A percentile compares a stretch with the other conserved stretches of the same genome.
Conservation (phyloP, 2,329 filamentous ascomycete species). For the Hypomyces rosellus region DNA sequence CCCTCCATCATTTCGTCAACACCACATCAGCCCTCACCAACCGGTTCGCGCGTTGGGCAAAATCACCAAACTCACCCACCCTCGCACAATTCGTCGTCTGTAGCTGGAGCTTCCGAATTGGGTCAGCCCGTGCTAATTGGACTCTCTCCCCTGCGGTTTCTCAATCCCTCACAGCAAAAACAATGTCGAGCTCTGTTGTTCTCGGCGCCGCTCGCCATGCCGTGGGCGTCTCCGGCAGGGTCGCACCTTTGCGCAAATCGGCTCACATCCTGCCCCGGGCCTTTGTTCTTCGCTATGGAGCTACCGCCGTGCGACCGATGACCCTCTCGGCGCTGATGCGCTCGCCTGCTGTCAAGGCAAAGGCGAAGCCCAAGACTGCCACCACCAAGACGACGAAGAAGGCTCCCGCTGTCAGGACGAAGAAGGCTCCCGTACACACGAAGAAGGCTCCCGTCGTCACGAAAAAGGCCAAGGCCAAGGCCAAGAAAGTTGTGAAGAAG, state of each 20-base stretch:
- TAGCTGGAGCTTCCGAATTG: no score
- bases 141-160: not conserved
- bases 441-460: conserved; percentile 16
- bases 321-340: conserved; percentile 23
- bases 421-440: conserved; percentile 15
- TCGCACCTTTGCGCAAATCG: conserved; percentile 14
- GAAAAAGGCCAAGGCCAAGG: conserved; percentile 15
- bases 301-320: conserved; percentile 24
- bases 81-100: not conserved
- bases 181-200: conserved; percentile 40
- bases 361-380: conserved; percentile 15
- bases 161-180: conserved; percentile 12
- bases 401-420: no score
- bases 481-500: conserved; percentile 22
- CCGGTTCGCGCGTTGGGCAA: no score
- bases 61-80: not conserved
- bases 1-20: conserved; percentile 14
- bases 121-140: not conserved
- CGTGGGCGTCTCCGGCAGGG: conserved; percentile 12
- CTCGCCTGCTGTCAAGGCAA: conserved; percentile 19
- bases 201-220: conserved; percentile 32
- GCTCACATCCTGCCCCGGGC: conserved; percentile 17
- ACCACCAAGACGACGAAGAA: conserved; percentile 17
- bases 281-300: conserved; percentile 12
- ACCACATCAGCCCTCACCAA: conserved; percentile 4